Conservation (phyloP, 2,329 filamentous ascomycete genomes). For the Talaromyces funiculosus region DNA sequence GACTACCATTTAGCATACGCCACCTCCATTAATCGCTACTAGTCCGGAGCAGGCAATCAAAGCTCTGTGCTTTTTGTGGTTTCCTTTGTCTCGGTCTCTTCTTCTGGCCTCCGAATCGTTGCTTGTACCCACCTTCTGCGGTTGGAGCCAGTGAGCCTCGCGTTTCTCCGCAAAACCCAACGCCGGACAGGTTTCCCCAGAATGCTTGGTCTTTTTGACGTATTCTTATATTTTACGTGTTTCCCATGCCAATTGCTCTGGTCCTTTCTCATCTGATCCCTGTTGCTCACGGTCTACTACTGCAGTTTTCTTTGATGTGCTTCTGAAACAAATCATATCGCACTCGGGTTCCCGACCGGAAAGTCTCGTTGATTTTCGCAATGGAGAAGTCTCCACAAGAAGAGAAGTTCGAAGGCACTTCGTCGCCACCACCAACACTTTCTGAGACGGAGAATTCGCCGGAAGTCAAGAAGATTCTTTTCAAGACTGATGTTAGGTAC, state of each 20-base stretch:
- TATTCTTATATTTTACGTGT: background rate
- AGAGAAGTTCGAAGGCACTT: slow-evolving; percentile 21
- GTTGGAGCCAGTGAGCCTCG: background rate
- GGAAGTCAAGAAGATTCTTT: slow-evolving; percentile 37
- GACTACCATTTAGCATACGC: too few relatives aligned
- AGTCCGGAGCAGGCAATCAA: background rate
- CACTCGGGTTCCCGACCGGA: background rate
- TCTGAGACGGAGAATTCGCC: slow-evolving; percentile 27
- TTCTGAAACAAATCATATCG: background rate
- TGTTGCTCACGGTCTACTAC: background rate
- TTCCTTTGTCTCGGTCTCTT: background rate
- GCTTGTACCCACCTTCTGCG: background rate
- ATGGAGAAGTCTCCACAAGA: slow-evolving; percentile 8
- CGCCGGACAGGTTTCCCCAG: background rate
- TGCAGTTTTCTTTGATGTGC: background rate
- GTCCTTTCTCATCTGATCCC: background rate
- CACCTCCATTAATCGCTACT: background rate
- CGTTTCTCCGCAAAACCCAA: background rate
- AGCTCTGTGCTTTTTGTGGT: too few relatives aligned
- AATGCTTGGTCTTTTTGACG: background rate
- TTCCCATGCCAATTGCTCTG: background rate
- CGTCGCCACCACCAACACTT: slow-evolving; percentile 19
- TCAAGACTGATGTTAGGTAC: slow-evolving; percentile 52
- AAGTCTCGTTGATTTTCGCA: background rate
- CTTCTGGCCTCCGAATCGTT: slow-evolving; percentile 1